These are phyloP conservation scores for Hordeum marinum DNA, from an alignment of 176 grass and related monocot species.

Conservation along the genomic window DNA sequence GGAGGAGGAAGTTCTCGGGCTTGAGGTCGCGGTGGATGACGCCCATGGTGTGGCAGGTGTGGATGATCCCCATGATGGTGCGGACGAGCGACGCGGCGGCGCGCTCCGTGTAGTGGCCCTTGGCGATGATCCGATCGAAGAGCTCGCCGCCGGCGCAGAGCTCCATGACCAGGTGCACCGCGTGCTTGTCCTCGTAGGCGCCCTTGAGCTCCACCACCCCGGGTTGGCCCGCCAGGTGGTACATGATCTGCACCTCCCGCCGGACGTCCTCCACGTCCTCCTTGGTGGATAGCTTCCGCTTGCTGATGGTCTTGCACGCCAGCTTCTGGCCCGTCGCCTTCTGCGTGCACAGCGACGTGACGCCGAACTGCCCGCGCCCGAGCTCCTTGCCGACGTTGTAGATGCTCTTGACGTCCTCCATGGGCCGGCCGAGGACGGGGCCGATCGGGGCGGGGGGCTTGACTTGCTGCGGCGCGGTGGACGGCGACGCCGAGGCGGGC, in stretches of 20 bases:
- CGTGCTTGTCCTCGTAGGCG: conserved; percentile 79
- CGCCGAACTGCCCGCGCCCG: conserved; percentile 87
- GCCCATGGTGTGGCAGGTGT: conserved; percentile 94
- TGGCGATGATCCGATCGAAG: conserved; percentile 91
- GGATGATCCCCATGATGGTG: conserved; percentile 83
- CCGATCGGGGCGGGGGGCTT: conserved; percentile 49
- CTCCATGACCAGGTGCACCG: conserved; percentile 95
- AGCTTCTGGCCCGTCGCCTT: conserved; percentile 61
- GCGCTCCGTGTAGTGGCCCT: conserved; percentile 86
- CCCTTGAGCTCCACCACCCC: conserved; percentile 90
- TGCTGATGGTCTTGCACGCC: conserved; percentile 91
- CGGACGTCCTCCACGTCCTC: conserved; percentile 94
- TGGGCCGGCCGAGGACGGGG: conserved; percentile 62
- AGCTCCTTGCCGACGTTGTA: conserved; percentile 84
- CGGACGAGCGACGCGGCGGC: conserved; percentile 58
- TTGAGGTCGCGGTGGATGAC: conserved; percentile 91
- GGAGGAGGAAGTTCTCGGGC: conserved; percentile 88
- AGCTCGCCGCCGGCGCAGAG: conserved; percentile 93
- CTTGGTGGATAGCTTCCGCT: conserved; percentile 77
- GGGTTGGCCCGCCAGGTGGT: conserved; percentile 83
- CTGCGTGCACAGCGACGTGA: conserved; percentile 85
- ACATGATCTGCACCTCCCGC: conserved; percentile 96
- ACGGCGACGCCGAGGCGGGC: not conserved
- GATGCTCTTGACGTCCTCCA: conserved; percentile 73
- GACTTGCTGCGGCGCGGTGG: conserved; percentile 5